Conservation (phyloP, 179 eudicot genomes). For the Amaranthus tricolor region DNA sequence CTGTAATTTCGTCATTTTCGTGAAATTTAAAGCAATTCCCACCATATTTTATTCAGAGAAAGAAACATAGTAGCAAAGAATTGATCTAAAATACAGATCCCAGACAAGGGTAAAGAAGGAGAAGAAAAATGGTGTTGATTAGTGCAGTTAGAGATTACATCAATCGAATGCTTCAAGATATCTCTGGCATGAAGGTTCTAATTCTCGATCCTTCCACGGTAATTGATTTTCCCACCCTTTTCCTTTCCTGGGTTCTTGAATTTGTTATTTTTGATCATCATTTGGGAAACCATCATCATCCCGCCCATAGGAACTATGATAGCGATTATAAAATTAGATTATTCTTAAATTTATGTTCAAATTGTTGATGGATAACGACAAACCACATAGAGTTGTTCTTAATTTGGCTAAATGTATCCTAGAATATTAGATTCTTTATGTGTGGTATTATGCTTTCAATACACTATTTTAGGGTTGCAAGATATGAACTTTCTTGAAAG, state of each 20-base stretch:
- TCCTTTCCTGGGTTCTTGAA: not conserved
- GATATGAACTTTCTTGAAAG: not conserved
- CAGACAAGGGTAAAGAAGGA: not conserved
- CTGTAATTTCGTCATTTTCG: too few relatives aligned
- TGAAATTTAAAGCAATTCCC: too few relatives aligned
- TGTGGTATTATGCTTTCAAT: too few relatives aligned
- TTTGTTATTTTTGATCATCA: not conserved
- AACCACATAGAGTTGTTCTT: too few relatives aligned
- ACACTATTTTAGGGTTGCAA: not conserved
- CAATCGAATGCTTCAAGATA: slow-evolving; percentile 79
- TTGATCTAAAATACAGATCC: slow-evolving; percentile 1
- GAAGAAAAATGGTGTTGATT: slow-evolving; percentile 55
- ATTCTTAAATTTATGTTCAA: not conserved
- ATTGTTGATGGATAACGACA: too few relatives aligned
- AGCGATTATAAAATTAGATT: not conserved
- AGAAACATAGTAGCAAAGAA: too few relatives aligned
- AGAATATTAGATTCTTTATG: too few relatives aligned
- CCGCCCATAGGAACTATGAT: too few relatives aligned
- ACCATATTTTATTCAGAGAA: too few relatives aligned
- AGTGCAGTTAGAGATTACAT: slow-evolving; percentile 70
- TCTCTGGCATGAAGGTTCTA: slow-evolving; percentile 90
- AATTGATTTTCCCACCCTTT: not conserved
- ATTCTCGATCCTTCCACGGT: slow-evolving; percentile 85
- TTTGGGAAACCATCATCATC: too few relatives aligned
- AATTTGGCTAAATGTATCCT: too few relatives aligned